These are phyloP conservation scores for Mycosphaerella arachidis DNA, from an alignment of 2,329 filamentous ascomycete species.

Conservation along the genomic window DNA sequence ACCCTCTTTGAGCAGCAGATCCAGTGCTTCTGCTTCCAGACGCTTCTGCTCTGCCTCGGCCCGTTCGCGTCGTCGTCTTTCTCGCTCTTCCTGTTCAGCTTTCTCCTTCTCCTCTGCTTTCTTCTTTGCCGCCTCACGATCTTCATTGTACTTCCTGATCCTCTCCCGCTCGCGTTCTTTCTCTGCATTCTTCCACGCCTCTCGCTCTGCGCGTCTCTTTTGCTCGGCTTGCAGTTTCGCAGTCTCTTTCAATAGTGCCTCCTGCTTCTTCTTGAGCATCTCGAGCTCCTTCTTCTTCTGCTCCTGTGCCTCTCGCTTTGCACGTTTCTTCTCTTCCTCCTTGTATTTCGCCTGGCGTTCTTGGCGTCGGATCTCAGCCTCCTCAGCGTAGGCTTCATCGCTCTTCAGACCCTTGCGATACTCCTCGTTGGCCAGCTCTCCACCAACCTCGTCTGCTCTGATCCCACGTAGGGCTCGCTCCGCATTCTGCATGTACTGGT, in stretches of 20 bases:
- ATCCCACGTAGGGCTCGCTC: constrained; percentile 66
- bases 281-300: constrained; percentile 52
- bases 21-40: constrained; percentile 52
- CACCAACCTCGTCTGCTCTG: constrained; percentile 63
- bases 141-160: constrained; percentile 49
- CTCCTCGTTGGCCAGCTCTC: constrained; percentile 64
- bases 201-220: constrained; percentile 46
- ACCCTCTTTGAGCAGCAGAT: constrained; percentile 52
- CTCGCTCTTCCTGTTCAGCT: constrained; percentile 45
- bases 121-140: constrained; percentile 40
- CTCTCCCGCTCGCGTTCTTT: constrained; percentile 53
- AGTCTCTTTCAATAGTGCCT: constrained; percentile 41
- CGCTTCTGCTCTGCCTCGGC: constrained; percentile 49
- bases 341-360: constrained; percentile 60
- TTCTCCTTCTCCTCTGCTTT: constrained; percentile 50
- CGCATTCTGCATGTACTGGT: constrained; percentile 59
- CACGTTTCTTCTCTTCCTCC: constrained; percentile 56
- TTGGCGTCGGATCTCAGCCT: constrained; percentile 57
- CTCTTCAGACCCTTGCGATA: constrained; percentile 62
- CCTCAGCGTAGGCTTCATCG: constrained; percentile 67
- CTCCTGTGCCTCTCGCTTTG: constrained; percentile 57
- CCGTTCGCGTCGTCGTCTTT: constrained; percentile 37
- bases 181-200: constrained; percentile 41
- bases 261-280: constrained; percentile 47
- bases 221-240: constrained; percentile 44